Percentiles rank a stretch among this genome's conserved stretches.
phyloP scores from a whole-genome alignment of 2,329 filamentous ascomycete genomes.

The Orbilia javanica region DNA sequence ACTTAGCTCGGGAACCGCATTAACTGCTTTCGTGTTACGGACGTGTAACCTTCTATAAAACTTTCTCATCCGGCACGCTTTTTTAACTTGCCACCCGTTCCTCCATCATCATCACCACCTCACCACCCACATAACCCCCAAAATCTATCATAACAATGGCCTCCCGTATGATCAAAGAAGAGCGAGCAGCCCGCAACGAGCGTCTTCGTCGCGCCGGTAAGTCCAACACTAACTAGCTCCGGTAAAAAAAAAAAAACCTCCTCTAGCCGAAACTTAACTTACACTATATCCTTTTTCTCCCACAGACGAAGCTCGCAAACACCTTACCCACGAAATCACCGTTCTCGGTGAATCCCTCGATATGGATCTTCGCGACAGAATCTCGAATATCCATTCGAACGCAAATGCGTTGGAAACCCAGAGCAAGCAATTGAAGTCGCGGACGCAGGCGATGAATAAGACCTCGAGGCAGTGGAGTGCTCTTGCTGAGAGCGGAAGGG shows the following conservation, averaged over 20 bases:
- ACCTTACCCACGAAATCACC: slow-evolving; percentile 68
- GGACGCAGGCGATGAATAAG: slow-evolving; percentile 72
- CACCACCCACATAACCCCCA: background rate
- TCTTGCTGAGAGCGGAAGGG: slow-evolving; percentile 74
- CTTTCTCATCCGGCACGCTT: slow-evolving; percentile 39
- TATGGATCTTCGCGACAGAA: slow-evolving; percentile 76
- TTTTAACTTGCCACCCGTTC: background rate
- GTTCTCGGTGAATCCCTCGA: slow-evolving; percentile 78
- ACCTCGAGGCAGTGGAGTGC: slow-evolving; percentile 76
- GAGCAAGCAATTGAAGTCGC: slow-evolving; percentile 74
- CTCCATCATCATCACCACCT: background rate
- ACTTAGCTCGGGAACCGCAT: background rate
- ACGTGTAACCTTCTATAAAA: slow-evolving; percentile 52
- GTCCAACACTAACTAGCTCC: slow-evolving; percentile 28
- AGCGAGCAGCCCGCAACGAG: slow-evolving; percentile 62
- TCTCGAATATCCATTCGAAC: slow-evolving; percentile 77
- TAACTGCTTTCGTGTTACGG: slow-evolving; percentile 29
- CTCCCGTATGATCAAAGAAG: slow-evolving; percentile 63
- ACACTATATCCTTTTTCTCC: background rate
- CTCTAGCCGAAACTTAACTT: slow-evolving; percentile 32
- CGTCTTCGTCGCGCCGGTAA: slow-evolving; percentile 62
- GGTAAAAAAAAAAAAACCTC: background rate
- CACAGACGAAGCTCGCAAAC: slow-evolving; percentile 69
- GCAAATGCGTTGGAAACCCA: slow-evolving; percentile 75
- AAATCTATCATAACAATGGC: slow-evolving; percentile 60